Base-by-base conservation (phyloP, 2,329 filamentous ascomycete species). In the Rasamsonia emersonii region DNA sequence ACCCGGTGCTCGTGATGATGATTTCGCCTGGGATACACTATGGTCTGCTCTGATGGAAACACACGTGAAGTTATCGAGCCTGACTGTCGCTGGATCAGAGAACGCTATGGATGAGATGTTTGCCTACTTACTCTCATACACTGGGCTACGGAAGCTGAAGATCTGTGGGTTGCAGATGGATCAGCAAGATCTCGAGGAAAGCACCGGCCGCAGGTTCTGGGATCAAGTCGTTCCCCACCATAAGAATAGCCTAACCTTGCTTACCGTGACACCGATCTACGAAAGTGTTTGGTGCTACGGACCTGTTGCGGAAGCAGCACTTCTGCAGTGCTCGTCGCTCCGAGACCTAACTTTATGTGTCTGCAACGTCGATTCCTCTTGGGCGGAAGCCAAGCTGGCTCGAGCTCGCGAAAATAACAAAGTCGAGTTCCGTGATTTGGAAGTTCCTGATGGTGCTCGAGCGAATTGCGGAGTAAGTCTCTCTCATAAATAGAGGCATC, bases 31-130 rank as follows among this genome's bases (percentile, higher is more conserved):
- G 24, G 24, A 7, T 7, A 13, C n/a, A 26, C 15, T 26, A 26
- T 26, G 24, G 24, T 11, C 11, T 6, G 15, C 24, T 6, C 11
- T 26, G 24, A 7, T n/a, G 11, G 24, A 26, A 13, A 26, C 11
- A 9, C 24, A 5, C 11, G 11, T 26, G 15, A 11, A 26, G 24
- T 26, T 26, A 13, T 26, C 24, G 24, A 13, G 9, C 6, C 24
- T 26, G 9, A 7, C 6, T 7, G 24, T 26, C 24, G 7, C 6
- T 13, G 24, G 24, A 7, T 26, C 24, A 13, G 24, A 26, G 24
- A 26, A 13, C 7, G 24, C 24, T 7, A 26, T 26, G 24, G 24
- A 26, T 11, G 24, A 26, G 6, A 26, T 26, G 24, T 26, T 26
- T 26, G 11, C 24, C 5, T 26, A 26, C 11, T 26, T 26, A 13